Conservation (phyloP, 1,139 yeast species). For the Saccharomyces hybrid region DNA sequence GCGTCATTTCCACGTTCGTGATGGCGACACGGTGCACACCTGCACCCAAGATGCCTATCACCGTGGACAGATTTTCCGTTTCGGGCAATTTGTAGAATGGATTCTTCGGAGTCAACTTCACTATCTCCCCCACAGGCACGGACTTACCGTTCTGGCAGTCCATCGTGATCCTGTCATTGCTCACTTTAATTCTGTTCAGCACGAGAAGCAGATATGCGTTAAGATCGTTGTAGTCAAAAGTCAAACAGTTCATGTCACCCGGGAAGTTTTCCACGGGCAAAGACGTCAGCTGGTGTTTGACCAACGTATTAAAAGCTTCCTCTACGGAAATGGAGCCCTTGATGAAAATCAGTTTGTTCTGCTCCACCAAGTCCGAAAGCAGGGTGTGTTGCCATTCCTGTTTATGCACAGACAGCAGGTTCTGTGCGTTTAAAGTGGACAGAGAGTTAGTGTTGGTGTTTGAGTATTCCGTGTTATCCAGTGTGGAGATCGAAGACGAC, state of each 20-base stretch:
- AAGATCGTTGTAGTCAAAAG: conserved; percentile 78
- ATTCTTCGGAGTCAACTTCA: too few relatives aligned
- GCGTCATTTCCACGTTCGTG: too few relatives aligned
- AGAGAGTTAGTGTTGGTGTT: conserved; percentile 9
- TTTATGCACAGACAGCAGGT: not conserved
- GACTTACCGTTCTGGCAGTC: too few relatives aligned
- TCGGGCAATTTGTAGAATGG: too few relatives aligned
- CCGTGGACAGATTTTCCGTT: too few relatives aligned
- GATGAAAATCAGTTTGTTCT: conserved; percentile 59
- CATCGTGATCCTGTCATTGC: not conserved
- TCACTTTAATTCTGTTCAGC: conserved; percentile 44
- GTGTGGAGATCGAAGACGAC: conserved; percentile 10
- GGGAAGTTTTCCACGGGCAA: conserved; percentile 54
- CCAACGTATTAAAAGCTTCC: conserved; percentile 64
- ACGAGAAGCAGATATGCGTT: conserved; percentile 65
- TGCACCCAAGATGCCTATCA: too few relatives aligned
- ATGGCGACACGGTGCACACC: too few relatives aligned
- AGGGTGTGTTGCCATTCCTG: conserved; percentile 56
- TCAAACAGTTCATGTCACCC: conserved; percentile 48
- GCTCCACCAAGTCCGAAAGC: conserved; percentile 59
- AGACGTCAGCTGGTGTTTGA: conserved; percentile 58
- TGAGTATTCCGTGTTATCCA: conserved; percentile 5
- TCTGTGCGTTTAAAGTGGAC: not conserved
- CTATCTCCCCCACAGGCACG: too few relatives aligned
- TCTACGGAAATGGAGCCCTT: conserved; percentile 57